Evolutionary conservation across 148 eudicot genomes (phyloP).

Genomic region (Silene conica): DNA sequence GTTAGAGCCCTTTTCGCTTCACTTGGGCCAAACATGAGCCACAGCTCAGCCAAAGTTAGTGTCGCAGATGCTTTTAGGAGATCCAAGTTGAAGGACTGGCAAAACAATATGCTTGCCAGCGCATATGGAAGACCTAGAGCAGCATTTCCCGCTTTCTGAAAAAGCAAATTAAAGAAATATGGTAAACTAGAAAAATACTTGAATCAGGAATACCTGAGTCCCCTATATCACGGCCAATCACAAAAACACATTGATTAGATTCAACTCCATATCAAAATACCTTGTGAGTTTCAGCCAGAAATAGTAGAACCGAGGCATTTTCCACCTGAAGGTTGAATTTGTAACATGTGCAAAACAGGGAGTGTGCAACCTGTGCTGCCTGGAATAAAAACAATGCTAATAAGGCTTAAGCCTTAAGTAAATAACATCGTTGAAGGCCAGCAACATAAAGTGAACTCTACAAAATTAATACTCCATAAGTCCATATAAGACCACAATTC

Average conservation of each 20-base stretch:
- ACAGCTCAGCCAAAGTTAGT: slow-evolving; percentile 74
- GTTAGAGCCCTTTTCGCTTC: slow-evolving; percentile 70
- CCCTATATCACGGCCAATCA: not conserved
- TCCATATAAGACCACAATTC: not conserved
- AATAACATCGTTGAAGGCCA: not conserved
- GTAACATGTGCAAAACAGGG: slow-evolving; percentile 87
- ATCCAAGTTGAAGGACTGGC: slow-evolving; percentile 90
- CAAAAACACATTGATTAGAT: not conserved
- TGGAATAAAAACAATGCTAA: slow-evolving; percentile 35
- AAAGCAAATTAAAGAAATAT: slow-evolving; percentile 1
- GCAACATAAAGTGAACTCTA: not conserved
- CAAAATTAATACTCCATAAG: no score
- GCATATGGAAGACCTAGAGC: slow-evolving; percentile 93
- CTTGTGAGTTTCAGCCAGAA: slow-evolving; percentile 97
- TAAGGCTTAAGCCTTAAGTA: not conserved
- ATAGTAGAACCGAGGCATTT: slow-evolving; percentile 76
- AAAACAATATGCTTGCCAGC: slow-evolving; percentile 85
- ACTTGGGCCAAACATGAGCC: slow-evolving; percentile 82
- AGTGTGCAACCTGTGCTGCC: slow-evolving; percentile 86
- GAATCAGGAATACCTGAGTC: slow-evolving; percentile 11
- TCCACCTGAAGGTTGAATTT: slow-evolving; percentile 84
- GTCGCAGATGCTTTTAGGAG: slow-evolving; percentile 97
- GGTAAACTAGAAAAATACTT: not conserved
- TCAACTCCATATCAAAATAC: slow-evolving; percentile 31
- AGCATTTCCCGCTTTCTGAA: slow-evolving; percentile 87